These are phyloP conservation scores for Casuarina cunninghamiana DNA, from an alignment of 306 rosid species.

Conservation along the genomic window DNA sequence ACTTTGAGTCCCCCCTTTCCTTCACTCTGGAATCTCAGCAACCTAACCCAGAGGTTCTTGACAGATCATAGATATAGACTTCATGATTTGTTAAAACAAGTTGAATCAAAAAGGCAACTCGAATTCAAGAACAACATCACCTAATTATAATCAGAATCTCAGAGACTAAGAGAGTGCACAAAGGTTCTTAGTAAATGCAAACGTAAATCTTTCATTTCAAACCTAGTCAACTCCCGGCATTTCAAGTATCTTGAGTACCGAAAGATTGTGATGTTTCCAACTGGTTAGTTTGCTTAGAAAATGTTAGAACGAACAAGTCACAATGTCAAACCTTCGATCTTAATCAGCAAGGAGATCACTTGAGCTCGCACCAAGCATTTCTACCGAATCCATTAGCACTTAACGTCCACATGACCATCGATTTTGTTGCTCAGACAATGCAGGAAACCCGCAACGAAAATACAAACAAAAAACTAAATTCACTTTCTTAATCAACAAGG, in stretches of 20 bases:
- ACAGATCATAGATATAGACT: background rate
- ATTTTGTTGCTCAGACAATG: constrained; percentile 1
- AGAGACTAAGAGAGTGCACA: background rate
- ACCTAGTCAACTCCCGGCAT: background rate
- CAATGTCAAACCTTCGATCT: background rate
- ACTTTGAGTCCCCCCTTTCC: background rate
- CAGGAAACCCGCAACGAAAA: background rate
- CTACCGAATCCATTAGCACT: background rate
- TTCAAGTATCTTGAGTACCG: background rate
- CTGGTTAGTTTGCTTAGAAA: background rate
- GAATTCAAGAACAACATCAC: background rate
- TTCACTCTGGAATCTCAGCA: background rate
- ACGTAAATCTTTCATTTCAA: background rate
- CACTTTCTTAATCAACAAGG: background rate
- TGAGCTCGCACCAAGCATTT: background rate
- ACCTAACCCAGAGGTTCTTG: background rate
- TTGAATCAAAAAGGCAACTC: background rate
- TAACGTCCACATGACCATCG: background rate
- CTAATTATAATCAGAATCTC: background rate
- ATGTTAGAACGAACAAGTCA: background rate
- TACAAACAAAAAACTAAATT: background rate
- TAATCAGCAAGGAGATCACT: background rate
- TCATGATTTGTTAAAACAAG: background rate
- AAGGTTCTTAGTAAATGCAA: background rate
- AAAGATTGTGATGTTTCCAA: background rate